These are phyloP conservation scores for Potentilla sterilis DNA, from an alignment of 306 rosid genomes.

Conservation along the genomic window DNA sequence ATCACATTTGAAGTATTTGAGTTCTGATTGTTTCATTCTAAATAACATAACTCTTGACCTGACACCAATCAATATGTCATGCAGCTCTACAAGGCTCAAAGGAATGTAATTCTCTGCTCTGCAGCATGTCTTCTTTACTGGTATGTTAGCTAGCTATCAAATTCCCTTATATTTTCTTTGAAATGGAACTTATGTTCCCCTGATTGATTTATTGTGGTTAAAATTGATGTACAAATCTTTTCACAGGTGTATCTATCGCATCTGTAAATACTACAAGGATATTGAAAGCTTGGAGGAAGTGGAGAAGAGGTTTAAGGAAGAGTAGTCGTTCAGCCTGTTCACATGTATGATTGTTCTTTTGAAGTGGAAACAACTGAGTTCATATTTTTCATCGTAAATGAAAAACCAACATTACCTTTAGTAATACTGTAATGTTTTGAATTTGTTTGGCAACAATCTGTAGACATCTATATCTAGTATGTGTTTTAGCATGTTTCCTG, in stretches of 20 bases:
- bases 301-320: constrained; percentile 77
- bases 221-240: constrained; percentile 16
- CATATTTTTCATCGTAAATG: not conserved
- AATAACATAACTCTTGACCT: not conserved
- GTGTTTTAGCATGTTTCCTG: constrained; percentile 9
- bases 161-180: not conserved
- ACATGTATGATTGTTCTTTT: constrained; percentile 5
- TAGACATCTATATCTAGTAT: not conserved
- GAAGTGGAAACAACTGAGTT: constrained; percentile 4
- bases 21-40: not conserved
- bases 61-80: constrained; percentile 22
- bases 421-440: not conserved
- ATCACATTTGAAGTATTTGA: not conserved
- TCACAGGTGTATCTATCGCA: constrained; percentile 68
- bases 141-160: constrained; percentile 36
- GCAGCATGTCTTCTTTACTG: constrained; percentile 81
- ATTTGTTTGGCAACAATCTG: not conserved
- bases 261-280: constrained; percentile 78
- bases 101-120: constrained; percentile 79
- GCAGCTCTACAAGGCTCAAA: constrained; percentile 93
- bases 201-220: not conserved
- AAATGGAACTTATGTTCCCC: not conserved
- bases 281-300: constrained; percentile 72
- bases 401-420: not conserved
- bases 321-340: constrained; percentile 36